Percentiles rank a stretch among this genome's conserved stretches.
phyloP scores from a whole-genome alignment of 1,284 basidiomycete genomes.

The Volvariella surrecta region DNA sequence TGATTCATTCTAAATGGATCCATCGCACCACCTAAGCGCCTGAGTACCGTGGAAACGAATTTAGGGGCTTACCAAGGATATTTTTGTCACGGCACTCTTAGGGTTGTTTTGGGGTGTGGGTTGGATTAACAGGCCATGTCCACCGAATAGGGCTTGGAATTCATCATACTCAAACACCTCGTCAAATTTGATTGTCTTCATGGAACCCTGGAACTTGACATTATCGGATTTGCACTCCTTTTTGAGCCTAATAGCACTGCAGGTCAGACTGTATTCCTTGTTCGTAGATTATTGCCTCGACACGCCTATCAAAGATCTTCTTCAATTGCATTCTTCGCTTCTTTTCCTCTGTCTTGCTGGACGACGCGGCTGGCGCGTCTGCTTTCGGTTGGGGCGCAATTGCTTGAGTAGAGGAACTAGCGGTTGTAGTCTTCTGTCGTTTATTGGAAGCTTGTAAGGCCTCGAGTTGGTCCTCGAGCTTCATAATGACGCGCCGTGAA shows the following conservation, averaged over 20 bases:
- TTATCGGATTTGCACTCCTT: constrained; percentile 32
- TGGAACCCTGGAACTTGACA: constrained; percentile 30
- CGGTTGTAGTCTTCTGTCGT: constrained; percentile 11
- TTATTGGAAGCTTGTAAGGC: constrained; percentile 22
- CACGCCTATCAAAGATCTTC: not conserved
- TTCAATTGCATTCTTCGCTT: constrained; percentile 3
- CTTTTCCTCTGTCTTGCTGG: constrained; percentile 3
- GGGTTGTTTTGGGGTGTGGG: constrained; percentile 27
- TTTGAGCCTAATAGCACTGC: constrained; percentile 22
- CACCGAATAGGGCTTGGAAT: constrained; percentile 28
- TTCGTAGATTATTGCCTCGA: not conserved
- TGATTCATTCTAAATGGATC: constrained; percentile 4
- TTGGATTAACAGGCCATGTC: constrained; percentile 25
- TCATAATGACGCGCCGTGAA: not conserved
- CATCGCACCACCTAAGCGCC: constrained; percentile 6
- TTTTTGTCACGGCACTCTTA: constrained; percentile 28
- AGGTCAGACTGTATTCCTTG: not conserved
- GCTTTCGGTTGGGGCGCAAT: constrained; percentile 4
- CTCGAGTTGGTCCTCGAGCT: constrained; percentile 31
- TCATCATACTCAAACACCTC: constrained; percentile 26
- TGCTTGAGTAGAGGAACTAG: constrained; percentile 9
- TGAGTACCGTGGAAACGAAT: not conserved
- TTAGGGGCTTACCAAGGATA: constrained; percentile 21
- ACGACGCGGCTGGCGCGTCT: not conserved
- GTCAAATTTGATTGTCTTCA: constrained; percentile 28